A percentile compares a stretch with the other conserved stretches of the same genome.
Evolutionary conservation across 2,329 filamentous ascomycete genomes (phyloP).

Genomic region (Aspergillus phoenicis): DNA sequence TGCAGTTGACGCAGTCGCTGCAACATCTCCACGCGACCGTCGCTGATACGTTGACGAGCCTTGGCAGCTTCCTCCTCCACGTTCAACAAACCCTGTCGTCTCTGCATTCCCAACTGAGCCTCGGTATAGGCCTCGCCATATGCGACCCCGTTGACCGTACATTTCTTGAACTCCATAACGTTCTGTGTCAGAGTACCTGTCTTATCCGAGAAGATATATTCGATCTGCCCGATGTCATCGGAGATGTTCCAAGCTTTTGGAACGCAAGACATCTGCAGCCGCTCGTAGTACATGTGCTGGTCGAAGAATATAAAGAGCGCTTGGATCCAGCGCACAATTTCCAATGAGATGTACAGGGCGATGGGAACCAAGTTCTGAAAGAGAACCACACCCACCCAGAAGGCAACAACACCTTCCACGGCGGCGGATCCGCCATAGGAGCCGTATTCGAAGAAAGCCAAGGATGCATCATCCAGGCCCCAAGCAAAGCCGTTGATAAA

Average conservation of each 20-base stretch:
- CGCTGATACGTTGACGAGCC: constrained; percentile 8
- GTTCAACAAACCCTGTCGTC: constrained; percentile 2
- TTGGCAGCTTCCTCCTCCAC: constrained; percentile 10
- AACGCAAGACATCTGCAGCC: constrained; percentile 3
- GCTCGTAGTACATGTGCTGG: constrained; percentile 7
- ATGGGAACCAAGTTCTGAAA: constrained; percentile 11
- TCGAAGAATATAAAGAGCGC: constrained; percentile 7
- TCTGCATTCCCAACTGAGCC: constrained; percentile 8
- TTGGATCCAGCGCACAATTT: constrained; percentile 6
- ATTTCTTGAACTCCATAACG: constrained; percentile 98
- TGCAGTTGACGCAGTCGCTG: constrained; percentile 7
- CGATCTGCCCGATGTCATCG: constrained; percentile 71
- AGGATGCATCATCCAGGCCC: not conserved
- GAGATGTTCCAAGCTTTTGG: constrained; percentile 8
- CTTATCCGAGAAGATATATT: constrained; percentile 97
- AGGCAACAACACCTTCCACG: constrained; percentile 6
- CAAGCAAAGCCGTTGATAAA: constrained; percentile 10
- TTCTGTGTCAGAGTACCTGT: constrained; percentile 87
- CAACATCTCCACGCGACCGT: constrained; percentile 5
- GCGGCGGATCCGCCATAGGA: constrained; percentile 3
- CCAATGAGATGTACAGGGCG: constrained; percentile 7
- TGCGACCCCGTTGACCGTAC: constrained; percentile 32
- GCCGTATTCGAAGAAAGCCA: constrained; percentile 8
- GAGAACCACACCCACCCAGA: constrained; percentile 6
- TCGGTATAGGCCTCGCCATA: constrained; percentile 9